Base-by-base conservation (phyloP, 768 basidiomycete genomes). In the Pleurotus giganteus region DNA sequence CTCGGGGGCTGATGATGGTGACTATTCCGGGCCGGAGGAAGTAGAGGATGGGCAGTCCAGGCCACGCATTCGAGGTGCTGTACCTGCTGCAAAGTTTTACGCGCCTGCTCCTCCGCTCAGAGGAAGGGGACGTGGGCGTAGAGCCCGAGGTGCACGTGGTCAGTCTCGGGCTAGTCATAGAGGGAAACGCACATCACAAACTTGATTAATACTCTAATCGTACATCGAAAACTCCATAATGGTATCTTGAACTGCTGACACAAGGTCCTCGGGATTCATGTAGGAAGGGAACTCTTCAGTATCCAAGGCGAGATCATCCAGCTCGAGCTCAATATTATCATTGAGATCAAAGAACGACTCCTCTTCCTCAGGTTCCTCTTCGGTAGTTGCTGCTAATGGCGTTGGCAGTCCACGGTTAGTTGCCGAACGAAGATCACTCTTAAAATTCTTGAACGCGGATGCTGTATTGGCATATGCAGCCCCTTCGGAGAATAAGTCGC, bases 401-500 rank as follows among this genome's bases (percentile, higher is more conserved):
- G 17, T 37, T 17, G 42, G 44, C 36, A 17, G 26, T 32, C 27
- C 23, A 54, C 7, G 54, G 21, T 8, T 41, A 54, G 13, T 23
- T n/a, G 31, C 53, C 23, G 52, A 58, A n/a, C 61, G 54, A 0
- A 17, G 28, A 36, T 63, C 61, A 0, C 36, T 15, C 4, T 47
- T 37, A 31, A 57, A 63, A 12, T 52, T 54, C 9, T 42, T 34
- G 36, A 61, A 61, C 2, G 61, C 57, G 6, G 43, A 26, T 8
- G 51, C 49, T 3, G 39, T 57, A 54, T 57, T 61, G 11, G 57
- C 47, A 51, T 62, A 60, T 24, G 31, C 34, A n/a, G 56, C 57
- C 12, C 61, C 59, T 7, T 39, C 45, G 1, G 46, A 47, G 13
- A 62, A 39, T 13, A 62, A 49, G 44, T 60, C 61, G 2, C 63